Conservation (phyloP, 2,329 filamentous ascomycete genomes). For the Colletotrichum eremochloae region DNA sequence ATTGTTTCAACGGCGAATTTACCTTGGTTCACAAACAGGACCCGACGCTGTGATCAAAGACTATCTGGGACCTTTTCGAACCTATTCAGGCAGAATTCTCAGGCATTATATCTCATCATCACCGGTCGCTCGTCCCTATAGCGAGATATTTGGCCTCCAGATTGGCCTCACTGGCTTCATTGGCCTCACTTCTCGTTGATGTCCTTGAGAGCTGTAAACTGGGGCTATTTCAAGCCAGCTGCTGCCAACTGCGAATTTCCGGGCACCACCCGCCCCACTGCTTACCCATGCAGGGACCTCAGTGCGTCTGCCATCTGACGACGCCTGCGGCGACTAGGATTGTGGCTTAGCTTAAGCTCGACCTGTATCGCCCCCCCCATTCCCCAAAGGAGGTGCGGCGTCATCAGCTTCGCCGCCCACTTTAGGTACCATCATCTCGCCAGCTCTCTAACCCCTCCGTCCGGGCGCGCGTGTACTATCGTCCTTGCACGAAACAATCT, state of each 20-base stretch:
- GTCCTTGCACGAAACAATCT: slow-evolving; percentile 39
- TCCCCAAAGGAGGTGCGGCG: slow-evolving; percentile 36
- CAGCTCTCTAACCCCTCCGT: slow-evolving; percentile 41
- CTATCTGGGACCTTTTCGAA: not conserved
- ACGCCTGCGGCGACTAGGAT: slow-evolving; percentile 30
- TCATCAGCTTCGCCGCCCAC: slow-evolving; percentile 44
- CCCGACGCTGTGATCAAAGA: not conserved
- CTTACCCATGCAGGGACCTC: slow-evolving; percentile 20
- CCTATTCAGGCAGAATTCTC: not conserved
- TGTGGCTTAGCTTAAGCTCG: slow-evolving; percentile 39
- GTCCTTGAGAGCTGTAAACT: slow-evolving; percentile 5
- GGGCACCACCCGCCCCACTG: not conserved
- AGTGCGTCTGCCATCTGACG: not conserved
- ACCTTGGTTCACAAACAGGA: not conserved
- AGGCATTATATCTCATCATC: not conserved
- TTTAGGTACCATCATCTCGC: slow-evolving; percentile 41
- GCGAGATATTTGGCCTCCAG: slow-evolving; percentile 17
- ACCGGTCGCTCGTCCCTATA: not conserved
- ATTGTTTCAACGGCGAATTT: too few relatives aligned
- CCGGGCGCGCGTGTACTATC: slow-evolving; percentile 33
- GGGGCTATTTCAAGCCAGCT: not conserved
- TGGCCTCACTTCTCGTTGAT: slow-evolving; percentile 6
- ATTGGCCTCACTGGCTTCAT: slow-evolving; percentile 18
- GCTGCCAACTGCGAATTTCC: rapidly evolving
- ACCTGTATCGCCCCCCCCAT: slow-evolving; percentile 6